Base-by-base conservation (phyloP, 1,139 yeast genomes). In the Schwanniomyces etchellsii region DNA sequence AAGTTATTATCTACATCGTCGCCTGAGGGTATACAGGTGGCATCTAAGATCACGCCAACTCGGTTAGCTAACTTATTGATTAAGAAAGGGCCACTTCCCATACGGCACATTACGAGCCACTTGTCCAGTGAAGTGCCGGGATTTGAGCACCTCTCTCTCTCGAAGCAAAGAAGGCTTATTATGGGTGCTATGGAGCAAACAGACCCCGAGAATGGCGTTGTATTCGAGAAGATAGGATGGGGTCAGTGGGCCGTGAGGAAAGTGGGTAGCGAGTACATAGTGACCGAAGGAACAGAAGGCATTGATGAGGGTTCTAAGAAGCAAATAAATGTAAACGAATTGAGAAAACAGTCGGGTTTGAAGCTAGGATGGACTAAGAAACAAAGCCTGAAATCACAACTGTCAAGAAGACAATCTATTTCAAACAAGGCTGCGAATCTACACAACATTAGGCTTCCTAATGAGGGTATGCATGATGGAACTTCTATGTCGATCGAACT, bases 161-260 rank as follows among this genome's bases (percentile, higher is more conserved):
- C 95, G 12, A 89, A 89, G 49, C 96, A 89, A 58, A 73, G 97
- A 48, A 68, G 96, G 37, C 69, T 89, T 36, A 88, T 89, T 24
- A 88, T 88, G 81, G 78, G 88, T 5, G 94, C 91, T 23, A 74
- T 89, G 61, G 96, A 86, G 46, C 71, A 64, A 38, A 46, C 50
- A 2, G 93, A 80, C 50, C 60, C 73, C 4, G 67, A 64, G 16
- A 74, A 80, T 35, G 66, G 70, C 35, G 77, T 79, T 24, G 75
- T 82, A 13, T 89, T 89, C 60, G 95, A 86, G 47, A 89, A 89
- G 60, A 88, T 88, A 25, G 96, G 96, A 16, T 89, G 97, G 97
- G 97, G 97, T 36, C 93, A 91, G 50, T 89, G 97, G 97, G 86
- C 89, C 16, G 94, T 89, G 5, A 69, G 79, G 36, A 60, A 67